A percentile compares a stretch with the other conserved stretches of the same genome.
phyloP scores from a whole-genome alignment of 768 basidiomycete genomes.

The Auriscalpium microsporum region DNA sequence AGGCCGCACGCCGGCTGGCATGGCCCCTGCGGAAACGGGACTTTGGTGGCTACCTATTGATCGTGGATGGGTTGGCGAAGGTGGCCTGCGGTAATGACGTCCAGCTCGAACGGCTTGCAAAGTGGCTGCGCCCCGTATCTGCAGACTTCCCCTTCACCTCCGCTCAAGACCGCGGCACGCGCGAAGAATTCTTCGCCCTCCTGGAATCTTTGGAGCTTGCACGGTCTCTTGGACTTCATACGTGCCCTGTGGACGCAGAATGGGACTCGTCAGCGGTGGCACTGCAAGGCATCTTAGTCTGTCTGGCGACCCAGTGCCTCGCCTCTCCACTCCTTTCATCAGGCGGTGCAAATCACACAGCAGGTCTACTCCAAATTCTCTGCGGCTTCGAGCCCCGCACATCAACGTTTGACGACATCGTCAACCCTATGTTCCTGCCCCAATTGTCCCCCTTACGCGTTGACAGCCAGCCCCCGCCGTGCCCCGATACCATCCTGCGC shows the following conservation, averaged over 20 bases:
- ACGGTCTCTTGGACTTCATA: neutral
- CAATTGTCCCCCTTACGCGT: neutral
- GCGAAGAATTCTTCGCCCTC: neutral
- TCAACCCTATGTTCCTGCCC: neutral
- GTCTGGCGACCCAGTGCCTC: neutral
- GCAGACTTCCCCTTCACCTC: conserved; percentile 7
- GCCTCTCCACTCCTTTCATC: neutral
- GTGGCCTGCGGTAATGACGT: neutral
- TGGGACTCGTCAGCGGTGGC: neutral
- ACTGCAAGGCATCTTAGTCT: neutral
- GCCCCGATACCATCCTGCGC: neutral
- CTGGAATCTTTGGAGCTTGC: neutral
- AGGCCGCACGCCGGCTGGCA: conserved; percentile 31
- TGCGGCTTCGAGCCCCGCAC: neutral
- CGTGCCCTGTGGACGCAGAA: neutral
- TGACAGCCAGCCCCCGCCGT: neutral
- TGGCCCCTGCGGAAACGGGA: conserved; percentile 24
- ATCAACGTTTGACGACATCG: neutral
- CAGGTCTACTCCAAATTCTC: neutral
- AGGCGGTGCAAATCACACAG: neutral
- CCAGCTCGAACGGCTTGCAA: conserved; percentile 13
- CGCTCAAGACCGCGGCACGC: neutral
- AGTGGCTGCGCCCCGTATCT: conserved; percentile 20
- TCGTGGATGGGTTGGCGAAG: conserved; percentile 23
- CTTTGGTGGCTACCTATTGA: conserved; percentile 24